Evolutionary conservation across 352 stramenopile species (phyloP).

Genomic region (Pythium angustatum): DNA sequence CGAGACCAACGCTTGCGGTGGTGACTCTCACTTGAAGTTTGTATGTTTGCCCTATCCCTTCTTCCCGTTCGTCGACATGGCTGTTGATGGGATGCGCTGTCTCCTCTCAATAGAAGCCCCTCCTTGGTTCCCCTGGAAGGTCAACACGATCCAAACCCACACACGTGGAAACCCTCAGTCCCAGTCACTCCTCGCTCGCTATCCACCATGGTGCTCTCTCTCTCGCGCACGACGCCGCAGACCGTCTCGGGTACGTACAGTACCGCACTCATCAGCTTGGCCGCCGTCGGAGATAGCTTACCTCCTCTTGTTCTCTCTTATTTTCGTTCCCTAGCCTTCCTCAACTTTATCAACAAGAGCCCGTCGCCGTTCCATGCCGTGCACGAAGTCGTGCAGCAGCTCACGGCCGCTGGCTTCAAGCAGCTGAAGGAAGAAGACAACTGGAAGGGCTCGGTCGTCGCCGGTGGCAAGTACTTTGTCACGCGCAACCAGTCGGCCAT

Average conservation of each 20-base stretch:
- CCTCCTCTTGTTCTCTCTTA: background rate
- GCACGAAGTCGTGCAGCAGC: conserved; percentile 73
- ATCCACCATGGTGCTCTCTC: conserved; percentile 37
- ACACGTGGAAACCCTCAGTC: conserved; percentile 5
- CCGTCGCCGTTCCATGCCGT: conserved; percentile 95
- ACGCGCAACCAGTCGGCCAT: conserved; percentile 96
- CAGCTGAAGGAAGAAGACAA: conserved; percentile 88
- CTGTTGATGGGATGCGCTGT: conserved; percentile 11
- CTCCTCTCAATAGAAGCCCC: conserved; percentile 15
- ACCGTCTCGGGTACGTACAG: conserved; percentile 43
- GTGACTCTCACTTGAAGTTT: conserved; percentile 20
- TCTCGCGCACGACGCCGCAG: conserved; percentile 60
- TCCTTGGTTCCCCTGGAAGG: background rate
- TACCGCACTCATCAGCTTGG: background rate
- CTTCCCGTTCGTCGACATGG: conserved; percentile 23
- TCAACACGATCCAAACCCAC: background rate
- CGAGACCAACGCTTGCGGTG: background rate
- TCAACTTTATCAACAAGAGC: conserved; percentile 94
- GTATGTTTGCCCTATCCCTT: conserved; percentile 22
- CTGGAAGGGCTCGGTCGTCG: conserved; percentile 57
- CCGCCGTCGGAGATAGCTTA: background rate
- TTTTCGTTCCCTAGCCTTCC: conserved; percentile 48
- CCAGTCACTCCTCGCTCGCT: background rate
- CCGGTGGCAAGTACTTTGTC: conserved; percentile 96
- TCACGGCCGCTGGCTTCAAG: conserved; percentile 90